Evolutionary conservation across 441 rosid species (phyloP), one percentile per base, ranked within the genome.

Genomic region (Gossypium davidsonii): DNA sequence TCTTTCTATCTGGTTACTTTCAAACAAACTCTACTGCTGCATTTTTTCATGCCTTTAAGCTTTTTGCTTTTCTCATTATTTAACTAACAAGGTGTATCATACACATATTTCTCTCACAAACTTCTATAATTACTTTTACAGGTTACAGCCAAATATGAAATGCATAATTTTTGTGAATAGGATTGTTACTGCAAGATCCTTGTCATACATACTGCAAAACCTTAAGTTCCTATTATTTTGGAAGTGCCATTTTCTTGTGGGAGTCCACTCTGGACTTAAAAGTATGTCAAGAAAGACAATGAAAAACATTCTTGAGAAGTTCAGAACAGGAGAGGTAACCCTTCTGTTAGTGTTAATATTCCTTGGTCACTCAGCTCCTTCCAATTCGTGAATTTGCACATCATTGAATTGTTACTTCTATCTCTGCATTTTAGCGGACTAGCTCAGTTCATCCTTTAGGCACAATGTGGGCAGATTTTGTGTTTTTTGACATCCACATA

Each of bases 141-240:
- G 98, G 88, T 80, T 85, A 69, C 97, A 85, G 77, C 87, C 88
- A 72, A 79, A 91, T 79, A 86, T 87, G 90, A 95, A 95, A 82
- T 89, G 97, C 79, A 89, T 95, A 86, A 74, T 92, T 73, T 95
- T 95, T 83, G 99, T 95, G 74, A 91, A 90, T 83, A 91, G 99
- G 86, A 90, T 95, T 76, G 83, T 90, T 70, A 89, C 84, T 77
- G 99, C 99, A 10, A 90, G 94, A 84, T 81, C 93, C 63, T 78
- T 95, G 81, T 80, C 98, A 70, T 82, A 72, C 81, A 73, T 95
- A 75, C 85, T 95, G 56, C 91, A 90, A 80, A 90, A 84, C 28
- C 83, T 90, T 59, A 79, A 80, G 78, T 72, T 88, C 72, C 87
- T 95, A 72, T 70, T 77, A 60, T 88, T 86, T 78, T 95, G 98